phyloP scores from a whole-genome alignment of 495 filamentous ascomycete genomes.

The Aspergillus olivimuriae region DNA sequence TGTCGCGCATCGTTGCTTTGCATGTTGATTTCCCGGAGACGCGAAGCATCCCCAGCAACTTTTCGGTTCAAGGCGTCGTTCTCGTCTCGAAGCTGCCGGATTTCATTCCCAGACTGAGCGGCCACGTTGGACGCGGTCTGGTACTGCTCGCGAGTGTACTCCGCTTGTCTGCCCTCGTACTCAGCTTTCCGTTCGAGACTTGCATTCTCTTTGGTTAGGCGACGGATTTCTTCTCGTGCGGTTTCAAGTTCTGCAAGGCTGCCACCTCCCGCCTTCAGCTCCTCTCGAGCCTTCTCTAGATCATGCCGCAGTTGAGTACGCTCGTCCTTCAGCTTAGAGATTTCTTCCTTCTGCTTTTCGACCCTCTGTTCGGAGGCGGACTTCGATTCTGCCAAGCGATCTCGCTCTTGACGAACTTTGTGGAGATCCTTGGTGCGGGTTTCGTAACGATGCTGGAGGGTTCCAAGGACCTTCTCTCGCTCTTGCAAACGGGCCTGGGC shows the following conservation, averaged over 20 bases:
- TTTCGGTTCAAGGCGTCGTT: slow-evolving; percentile 44
- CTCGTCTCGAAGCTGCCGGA: slow-evolving; percentile 38
- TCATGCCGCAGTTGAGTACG: slow-evolving; percentile 41
- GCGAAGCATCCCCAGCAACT: slow-evolving; percentile 43
- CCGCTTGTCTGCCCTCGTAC: slow-evolving; percentile 46
- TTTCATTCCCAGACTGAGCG: slow-evolving; percentile 44
- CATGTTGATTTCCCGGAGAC: slow-evolving; percentile 46
- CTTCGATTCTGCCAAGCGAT: slow-evolving; percentile 19
- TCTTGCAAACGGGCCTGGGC: slow-evolving; percentile 20
- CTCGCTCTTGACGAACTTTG: slow-evolving; percentile 31
- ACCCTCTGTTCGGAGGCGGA: slow-evolving; percentile 23
- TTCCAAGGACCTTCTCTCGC: slow-evolving; percentile 20
- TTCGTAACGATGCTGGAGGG: slow-evolving; percentile 42
- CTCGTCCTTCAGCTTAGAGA: slow-evolving; percentile 43
- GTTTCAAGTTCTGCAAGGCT: slow-evolving; percentile 43
- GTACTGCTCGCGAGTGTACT: slow-evolving; percentile 58
- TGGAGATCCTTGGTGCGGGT: slow-evolving; percentile 31
- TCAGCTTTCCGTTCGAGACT: slow-evolving; percentile 42
- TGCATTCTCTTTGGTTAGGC: slow-evolving; percentile 34
- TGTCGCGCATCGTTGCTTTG: slow-evolving; percentile 33
- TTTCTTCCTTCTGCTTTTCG: slow-evolving; percentile 38
- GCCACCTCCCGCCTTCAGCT: slow-evolving; percentile 44
- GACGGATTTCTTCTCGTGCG: slow-evolving; percentile 37
- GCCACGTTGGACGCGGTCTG: slow-evolving; percentile 54
- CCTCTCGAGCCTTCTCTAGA: slow-evolving; percentile 40